Evolutionary conservation across 164 flowering plant genomes (phyloP), one percentile per base, ranked within the genome.

Genomic region (Saururus chinensis): DNA sequence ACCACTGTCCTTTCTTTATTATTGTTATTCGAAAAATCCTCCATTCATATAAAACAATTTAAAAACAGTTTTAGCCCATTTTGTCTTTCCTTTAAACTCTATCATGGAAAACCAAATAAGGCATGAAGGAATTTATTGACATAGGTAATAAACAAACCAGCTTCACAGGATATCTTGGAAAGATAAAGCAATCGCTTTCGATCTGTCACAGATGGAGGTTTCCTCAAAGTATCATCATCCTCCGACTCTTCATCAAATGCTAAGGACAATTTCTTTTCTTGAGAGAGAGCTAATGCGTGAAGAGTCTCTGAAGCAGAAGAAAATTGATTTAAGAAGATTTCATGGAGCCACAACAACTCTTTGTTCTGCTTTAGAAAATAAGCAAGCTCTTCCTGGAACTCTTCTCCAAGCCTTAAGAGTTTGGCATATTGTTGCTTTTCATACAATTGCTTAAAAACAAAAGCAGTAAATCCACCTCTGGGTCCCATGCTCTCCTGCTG

Each of bases 391-490:
- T 88, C 96, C 25, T 70, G 97, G 73, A 93, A 93, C 68, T 93
- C 99, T 74, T 90, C 99, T 59, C 97, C 99, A 59, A 93, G 86
- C 78, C 92, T 80, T 64, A 90, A 71, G 68, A 93, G 89, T 80
- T 84, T 87, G 11, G 89, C 79, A 22, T 77, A 81, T 66, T 88
- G 83, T 52, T 60, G 77, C 26, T 64, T 77, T 68, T 76, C 77
- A 66, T 85, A 77, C 24, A 90, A 66, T 73, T 84, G 81, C 35
- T 78, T 51, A 74, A 93, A 90, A 35, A 90, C 97, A 72, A 77
- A 93, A 69, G 82, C 75, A 74, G 95, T 83, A 70, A 93, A 93
- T 40, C 99, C 99, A 68, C 92, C 83, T 66, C 68, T 81, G 9
- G 95, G 84, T 51, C 99, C 97, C 82, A 80, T 69, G 74, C 91